Conservation (phyloP, 2,329 filamentous ascomycete genomes). For the Periconia sp. region DNA sequence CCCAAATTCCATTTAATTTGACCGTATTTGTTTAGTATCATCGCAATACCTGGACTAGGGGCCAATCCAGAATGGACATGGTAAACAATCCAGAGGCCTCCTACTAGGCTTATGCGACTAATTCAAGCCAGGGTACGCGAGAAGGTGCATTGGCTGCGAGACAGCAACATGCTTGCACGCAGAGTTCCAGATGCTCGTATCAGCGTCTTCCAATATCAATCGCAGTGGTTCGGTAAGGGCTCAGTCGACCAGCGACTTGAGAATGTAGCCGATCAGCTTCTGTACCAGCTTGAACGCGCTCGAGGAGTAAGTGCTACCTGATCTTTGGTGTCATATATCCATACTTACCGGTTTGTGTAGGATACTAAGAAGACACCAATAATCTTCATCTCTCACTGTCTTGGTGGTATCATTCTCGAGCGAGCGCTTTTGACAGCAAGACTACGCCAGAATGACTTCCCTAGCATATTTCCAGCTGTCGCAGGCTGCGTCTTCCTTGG, state of each 20-base stretch:
- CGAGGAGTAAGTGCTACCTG: slow-evolving; percentile 18
- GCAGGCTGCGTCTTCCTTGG: slow-evolving; percentile 30
- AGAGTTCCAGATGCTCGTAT: slow-evolving; percentile 36
- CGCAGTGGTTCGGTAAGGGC: slow-evolving; percentile 37
- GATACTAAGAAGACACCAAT: slow-evolving; percentile 30
- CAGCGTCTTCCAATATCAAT: slow-evolving; percentile 35
- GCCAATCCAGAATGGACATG: slow-evolving; percentile 37
- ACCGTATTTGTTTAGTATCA: slow-evolving; percentile 22
- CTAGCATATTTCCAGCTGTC: slow-evolving; percentile 26
- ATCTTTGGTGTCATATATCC: neutral
- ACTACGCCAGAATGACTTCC: slow-evolving; percentile 20
- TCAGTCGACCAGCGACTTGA: slow-evolving; percentile 35
- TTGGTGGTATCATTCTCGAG: slow-evolving; percentile 35
- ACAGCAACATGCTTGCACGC: slow-evolving; percentile 33
- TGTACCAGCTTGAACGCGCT: slow-evolving; percentile 21
- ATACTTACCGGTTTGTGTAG: slow-evolving; percentile 14
- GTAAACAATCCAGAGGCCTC: too few relatives aligned
- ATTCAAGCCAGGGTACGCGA: too few relatives aligned
- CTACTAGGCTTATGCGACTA: too few relatives aligned
- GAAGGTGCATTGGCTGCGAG: slow-evolving; percentile 35
- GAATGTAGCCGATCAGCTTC: slow-evolving; percentile 30
- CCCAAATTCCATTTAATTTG: neutral
- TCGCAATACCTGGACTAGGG: slow-evolving; percentile 38
- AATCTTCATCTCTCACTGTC: slow-evolving; percentile 37
- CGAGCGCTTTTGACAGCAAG: slow-evolving; percentile 23